A percentile compares a stretch with the other conserved stretches of the same genome.
phyloP scores from a whole-genome alignment of 495 filamentous ascomycete species.

The Aspergillus sclerotioniger region DNA sequence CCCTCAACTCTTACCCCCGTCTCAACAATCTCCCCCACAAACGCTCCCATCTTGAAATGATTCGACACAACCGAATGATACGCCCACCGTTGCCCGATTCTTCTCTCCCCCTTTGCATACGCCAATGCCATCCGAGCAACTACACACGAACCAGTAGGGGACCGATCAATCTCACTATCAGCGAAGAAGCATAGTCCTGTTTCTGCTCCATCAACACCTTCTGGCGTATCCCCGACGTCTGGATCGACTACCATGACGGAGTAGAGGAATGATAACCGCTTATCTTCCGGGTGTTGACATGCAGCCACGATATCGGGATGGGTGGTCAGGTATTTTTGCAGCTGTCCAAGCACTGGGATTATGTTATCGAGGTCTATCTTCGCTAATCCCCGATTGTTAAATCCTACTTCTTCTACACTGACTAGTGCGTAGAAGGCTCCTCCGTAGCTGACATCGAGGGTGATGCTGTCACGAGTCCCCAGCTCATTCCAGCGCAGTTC shows the following conservation, averaged over 20 bases:
- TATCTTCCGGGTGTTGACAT: constrained; percentile 19
- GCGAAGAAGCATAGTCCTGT: constrained; percentile 27
- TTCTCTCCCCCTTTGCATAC: constrained; percentile 17
- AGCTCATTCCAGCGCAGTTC: constrained; percentile 26
- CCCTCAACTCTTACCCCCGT: neutral
- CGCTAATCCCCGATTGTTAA: constrained; percentile 8
- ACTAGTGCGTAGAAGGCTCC: constrained; percentile 29
- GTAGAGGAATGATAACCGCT: constrained; percentile 23
- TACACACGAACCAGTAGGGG: constrained; percentile 27
- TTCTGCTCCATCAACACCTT: constrained; percentile 14
- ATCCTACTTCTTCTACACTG: constrained; percentile 20
- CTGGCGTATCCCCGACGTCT: constrained; percentile 10
- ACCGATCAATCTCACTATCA: constrained; percentile 27
- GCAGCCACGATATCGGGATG: constrained; percentile 15
- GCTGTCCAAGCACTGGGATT: constrained; percentile 10
- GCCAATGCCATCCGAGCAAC: constrained; percentile 21
- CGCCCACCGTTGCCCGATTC: constrained; percentile 20
- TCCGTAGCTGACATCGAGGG: constrained; percentile 25
- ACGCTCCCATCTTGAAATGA: constrained; percentile 18
- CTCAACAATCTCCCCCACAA: constrained; percentile 16
- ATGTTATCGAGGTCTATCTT: constrained; percentile 18
- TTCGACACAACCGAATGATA: constrained; percentile 31
- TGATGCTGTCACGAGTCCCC: constrained; percentile 7
- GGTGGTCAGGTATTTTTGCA: constrained; percentile 20
- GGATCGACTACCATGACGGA: constrained; percentile 27